Conservation (phyloP, 2,329 filamentous ascomycete genomes). For the Exophiala xenobiotica region DNA sequence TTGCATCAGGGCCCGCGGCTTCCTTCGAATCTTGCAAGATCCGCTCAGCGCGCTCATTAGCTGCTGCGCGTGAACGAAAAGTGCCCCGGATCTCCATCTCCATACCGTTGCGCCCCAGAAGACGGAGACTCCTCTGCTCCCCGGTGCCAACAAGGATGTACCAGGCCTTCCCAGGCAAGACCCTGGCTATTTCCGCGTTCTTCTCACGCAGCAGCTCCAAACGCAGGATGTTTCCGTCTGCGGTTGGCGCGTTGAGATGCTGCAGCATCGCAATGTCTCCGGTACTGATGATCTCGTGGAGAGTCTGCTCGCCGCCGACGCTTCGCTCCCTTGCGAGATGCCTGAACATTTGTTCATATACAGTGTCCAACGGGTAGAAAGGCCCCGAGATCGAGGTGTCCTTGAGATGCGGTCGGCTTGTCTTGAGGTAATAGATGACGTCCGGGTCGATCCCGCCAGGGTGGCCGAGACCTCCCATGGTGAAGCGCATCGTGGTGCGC, state of each 20-base stretch:
- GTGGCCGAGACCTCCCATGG: too few relatives aligned
- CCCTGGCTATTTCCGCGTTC: slow-evolving; percentile 3
- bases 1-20: not conserved
- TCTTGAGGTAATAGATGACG: slow-evolving; percentile 13
- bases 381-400: slow-evolving; percentile 14
- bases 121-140: too few relatives aligned
- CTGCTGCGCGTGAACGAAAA: slow-evolving; percentile 2
- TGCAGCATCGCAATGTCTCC: not conserved
- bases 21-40: not conserved
- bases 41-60: not conserved
- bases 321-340: not conserved
- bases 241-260: slow-evolving; percentile 11
- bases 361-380: slow-evolving; percentile 8
- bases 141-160: not conserved
- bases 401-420: slow-evolving; percentile 8
- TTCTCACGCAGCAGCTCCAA: slow-evolving; percentile 7
- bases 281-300: slow-evolving; percentile 1
- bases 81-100: slow-evolving; percentile 9
- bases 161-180: slow-evolving; percentile 7
- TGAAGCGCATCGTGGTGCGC: slow-evolving; percentile 4
- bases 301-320: not conserved
- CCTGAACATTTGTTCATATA: not conserved
- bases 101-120: too few relatives aligned
- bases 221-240: slow-evolving; percentile 9
- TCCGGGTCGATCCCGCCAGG: slow-evolving; percentile 3